Conservation (phyloP, 306 rosid species). For the Quercus agrifolia region DNA sequence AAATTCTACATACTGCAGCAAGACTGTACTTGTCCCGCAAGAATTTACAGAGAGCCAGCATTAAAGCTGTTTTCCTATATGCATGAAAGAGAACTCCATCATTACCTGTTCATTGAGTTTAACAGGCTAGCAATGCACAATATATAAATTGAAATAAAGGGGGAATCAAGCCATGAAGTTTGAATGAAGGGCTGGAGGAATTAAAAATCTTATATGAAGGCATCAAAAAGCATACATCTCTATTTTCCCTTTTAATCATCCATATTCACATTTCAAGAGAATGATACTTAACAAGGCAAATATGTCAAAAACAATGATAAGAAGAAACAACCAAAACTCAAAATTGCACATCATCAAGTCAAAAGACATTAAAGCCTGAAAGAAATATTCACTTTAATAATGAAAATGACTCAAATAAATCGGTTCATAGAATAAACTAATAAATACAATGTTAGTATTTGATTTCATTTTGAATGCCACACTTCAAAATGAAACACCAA, state of each 20-base stretch:
- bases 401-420: not conserved
- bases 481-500: too few relatives aligned
- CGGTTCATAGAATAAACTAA: not conserved
- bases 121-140: not conserved
- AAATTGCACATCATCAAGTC: not conserved
- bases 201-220: not conserved
- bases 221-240: not conserved
- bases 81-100: constrained; percentile 6
- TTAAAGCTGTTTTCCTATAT: constrained; percentile 87
- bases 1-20: constrained; percentile 67
- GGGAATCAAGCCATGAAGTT: not conserved
- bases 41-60: constrained; percentile 77
- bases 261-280: not conserved
- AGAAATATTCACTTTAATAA: not conserved
- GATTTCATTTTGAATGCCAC: not conserved
- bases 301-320: not conserved
- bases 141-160: not conserved
- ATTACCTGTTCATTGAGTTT: not conserved
- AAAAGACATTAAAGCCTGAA: not conserved
- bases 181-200: not conserved
- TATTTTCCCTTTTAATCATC: not conserved
- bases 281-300: not conserved
- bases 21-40: constrained; percentile 88
- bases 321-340: not conserved
- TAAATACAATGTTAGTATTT: not conserved